A percentile compares a stretch with the other conserved stretches of the same genome.
These are phyloP conservation scores for Podochytrium sp. DNA, from an alignment of 192 early-diverging fungal species.

Conservation along the genomic window DNA sequence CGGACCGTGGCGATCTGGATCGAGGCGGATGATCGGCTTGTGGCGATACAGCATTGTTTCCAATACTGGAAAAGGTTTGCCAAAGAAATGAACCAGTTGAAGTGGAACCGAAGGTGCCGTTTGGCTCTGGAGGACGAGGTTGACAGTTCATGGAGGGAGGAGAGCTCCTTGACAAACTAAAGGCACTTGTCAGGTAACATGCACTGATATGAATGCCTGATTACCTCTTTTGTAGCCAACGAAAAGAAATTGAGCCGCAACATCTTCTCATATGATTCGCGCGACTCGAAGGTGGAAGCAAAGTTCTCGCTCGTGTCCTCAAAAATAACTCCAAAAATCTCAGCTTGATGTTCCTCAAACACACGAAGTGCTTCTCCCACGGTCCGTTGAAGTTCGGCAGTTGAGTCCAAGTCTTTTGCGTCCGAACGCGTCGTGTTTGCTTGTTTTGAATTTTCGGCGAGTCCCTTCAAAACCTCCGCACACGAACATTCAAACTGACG, in stretches of 20 bases:
- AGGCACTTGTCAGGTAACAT: neutral
- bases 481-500: neutral
- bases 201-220: neutral
- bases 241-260: conserved; percentile 12
- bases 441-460: neutral
- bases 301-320: too few relatives aligned
- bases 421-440: neutral
- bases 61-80: too few relatives aligned
- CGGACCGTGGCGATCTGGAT: neutral
- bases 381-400: neutral
- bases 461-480: neutral
- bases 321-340: conserved; percentile 3
- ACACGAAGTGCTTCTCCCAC: neutral
- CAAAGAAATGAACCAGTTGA: neutral
- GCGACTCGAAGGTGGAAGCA: neutral
- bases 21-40: too few relatives aligned
- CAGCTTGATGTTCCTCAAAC: neutral
- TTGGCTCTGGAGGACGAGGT: too few relatives aligned
- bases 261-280: too few relatives aligned
- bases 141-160: neutral
- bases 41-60: too few relatives aligned
- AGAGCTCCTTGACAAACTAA: neutral
- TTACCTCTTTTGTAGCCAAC: conserved; percentile 10
- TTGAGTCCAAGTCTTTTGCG: neutral
- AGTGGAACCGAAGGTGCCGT: neutral